Conservation (phyloP, 805 yeast species). For the Alloascoidea africana region DNA sequence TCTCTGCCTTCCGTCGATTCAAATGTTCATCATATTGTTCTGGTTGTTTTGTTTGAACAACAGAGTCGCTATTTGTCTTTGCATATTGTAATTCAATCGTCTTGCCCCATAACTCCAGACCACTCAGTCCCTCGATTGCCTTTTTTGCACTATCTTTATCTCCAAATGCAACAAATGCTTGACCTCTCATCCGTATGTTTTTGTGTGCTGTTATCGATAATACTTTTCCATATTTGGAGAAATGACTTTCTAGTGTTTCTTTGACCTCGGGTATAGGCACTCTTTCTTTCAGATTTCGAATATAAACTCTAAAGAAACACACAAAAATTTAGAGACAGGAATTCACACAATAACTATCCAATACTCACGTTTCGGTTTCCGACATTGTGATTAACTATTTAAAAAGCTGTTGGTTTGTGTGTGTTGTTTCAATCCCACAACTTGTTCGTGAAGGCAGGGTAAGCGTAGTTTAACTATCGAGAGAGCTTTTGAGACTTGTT, state of each 20-base stretch:
- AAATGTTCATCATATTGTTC: conserved; percentile 13
- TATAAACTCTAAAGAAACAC: conserved; percentile 38
- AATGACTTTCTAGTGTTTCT: conserved; percentile 24
- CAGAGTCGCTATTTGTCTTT: conserved; percentile 27
- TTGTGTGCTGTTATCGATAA: conserved; percentile 38
- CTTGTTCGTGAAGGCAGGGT: no score
- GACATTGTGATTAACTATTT: no score
- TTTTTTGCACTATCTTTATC: conserved; percentile 23
- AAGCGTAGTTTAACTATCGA: no score
- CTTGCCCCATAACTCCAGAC: conserved; percentile 27
- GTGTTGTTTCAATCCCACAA: no score
- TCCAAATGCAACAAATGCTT: conserved; percentile 58
- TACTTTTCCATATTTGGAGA: conserved; percentile 31
- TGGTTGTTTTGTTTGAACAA: conserved; percentile 9
- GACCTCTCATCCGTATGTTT: conserved; percentile 60
- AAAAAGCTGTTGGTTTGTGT: no score
- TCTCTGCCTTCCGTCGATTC: conserved; percentile 10
- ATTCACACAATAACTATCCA: no score
- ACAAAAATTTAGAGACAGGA: no score
- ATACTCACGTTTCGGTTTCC: no score
- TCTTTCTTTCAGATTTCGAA: conserved; percentile 61
- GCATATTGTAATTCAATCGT: conserved; percentile 31
- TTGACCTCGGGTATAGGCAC: conserved; percentile 37
- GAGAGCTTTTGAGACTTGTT: no score
- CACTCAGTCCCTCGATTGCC: conserved; percentile 29